Conservation (phyloP, 352 stramenopile genomes). For the Sclerospora graminicola region DNA sequence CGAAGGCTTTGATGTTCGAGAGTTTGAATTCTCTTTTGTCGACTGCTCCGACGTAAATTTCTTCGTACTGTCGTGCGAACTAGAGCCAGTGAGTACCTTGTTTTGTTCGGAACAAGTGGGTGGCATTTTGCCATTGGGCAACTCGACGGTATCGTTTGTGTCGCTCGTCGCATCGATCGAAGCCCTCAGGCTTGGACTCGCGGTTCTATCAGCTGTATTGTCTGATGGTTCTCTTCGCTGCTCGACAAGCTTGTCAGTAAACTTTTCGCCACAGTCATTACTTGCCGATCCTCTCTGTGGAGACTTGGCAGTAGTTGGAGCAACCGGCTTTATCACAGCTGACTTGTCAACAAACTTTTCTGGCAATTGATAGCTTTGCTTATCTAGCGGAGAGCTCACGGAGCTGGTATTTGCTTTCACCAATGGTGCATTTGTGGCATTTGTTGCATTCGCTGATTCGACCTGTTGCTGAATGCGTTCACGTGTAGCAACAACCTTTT, state of each 20-base stretch:
- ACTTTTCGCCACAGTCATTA: no score
- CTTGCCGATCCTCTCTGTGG: neutral
- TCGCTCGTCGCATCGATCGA: conserved; percentile 8
- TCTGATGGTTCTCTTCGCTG: no score
- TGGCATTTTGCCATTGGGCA: conserved; percentile 8
- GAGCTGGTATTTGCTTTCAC: neutral
- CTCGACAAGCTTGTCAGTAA: no score
- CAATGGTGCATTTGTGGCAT: neutral
- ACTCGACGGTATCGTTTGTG: conserved; percentile 11
- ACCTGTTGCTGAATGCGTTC: conserved; percentile 13
- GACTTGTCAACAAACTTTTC: conserved; percentile 1
- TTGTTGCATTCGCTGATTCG: conserved; percentile 8
- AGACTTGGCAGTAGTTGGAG: neutral
- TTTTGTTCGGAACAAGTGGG: neutral
- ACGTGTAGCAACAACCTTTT: conserved; percentile 20
- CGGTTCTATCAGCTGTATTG: neutral
- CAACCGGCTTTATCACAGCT: conserved; percentile 4
- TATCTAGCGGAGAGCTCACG: neutral
- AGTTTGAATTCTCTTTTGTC: neutral
- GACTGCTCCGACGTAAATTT: conserved; percentile 4
- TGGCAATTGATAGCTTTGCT: conserved; percentile 1
- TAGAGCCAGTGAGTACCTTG: conserved; percentile 1
- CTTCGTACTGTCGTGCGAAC: conserved; percentile 3
- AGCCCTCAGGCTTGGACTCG: conserved; percentile 1
- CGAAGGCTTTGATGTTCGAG: conserved; percentile 3